A percentile compares a stretch with the other conserved stretches of the same genome.
Conservation (phyloP, 2,329 filamentous ascomycete species). For the Leptographium flavum region DNA sequence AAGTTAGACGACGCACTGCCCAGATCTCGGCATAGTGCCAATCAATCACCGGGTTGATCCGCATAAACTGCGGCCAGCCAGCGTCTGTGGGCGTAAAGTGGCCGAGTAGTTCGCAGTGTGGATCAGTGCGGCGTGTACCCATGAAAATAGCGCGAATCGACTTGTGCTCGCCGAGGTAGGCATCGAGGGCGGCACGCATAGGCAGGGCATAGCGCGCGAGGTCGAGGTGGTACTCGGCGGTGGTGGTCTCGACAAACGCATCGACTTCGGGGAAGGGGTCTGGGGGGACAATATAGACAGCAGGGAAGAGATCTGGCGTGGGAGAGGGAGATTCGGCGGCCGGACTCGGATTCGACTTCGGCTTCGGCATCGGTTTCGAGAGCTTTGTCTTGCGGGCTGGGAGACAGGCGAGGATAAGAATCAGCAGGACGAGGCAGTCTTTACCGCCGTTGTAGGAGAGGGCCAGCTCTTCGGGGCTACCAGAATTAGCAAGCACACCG, state of each 20-base stretch:
- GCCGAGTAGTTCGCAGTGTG: constrained; percentile 64
- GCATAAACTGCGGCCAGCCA: constrained; percentile 86
- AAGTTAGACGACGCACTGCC: constrained; percentile 69
- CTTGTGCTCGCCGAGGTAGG: constrained; percentile 54
- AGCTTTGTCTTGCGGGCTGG: no score
- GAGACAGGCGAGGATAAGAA: constrained; percentile 64
- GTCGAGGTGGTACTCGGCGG: constrained; percentile 57
- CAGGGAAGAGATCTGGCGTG: constrained; percentile 51
- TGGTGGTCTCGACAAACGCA: constrained; percentile 59
- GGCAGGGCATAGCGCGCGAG: constrained; percentile 60
- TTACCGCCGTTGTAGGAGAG: constrained; percentile 97
- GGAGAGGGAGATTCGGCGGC: no score
- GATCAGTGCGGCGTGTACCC: constrained; percentile 81
- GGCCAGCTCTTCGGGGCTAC: constrained; percentile 62
- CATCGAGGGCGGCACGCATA: constrained; percentile 69
- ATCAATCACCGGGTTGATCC: constrained; percentile 89
- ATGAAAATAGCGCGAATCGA: constrained; percentile 68
- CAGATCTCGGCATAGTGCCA: constrained; percentile 96
- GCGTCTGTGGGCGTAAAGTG: constrained; percentile 79
- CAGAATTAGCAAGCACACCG: not conserved
- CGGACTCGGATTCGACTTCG: constrained; percentile 4
- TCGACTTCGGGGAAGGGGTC: constrained; percentile 82
- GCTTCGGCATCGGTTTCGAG: not conserved
- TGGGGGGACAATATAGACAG: constrained; percentile 77
- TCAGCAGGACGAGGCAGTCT: constrained; percentile 84